A percentile compares a stretch with the other conserved stretches of the same genome.
Conservation (phyloP, 2,329 filamentous ascomycete genomes). For the Aspergillus niger region DNA sequence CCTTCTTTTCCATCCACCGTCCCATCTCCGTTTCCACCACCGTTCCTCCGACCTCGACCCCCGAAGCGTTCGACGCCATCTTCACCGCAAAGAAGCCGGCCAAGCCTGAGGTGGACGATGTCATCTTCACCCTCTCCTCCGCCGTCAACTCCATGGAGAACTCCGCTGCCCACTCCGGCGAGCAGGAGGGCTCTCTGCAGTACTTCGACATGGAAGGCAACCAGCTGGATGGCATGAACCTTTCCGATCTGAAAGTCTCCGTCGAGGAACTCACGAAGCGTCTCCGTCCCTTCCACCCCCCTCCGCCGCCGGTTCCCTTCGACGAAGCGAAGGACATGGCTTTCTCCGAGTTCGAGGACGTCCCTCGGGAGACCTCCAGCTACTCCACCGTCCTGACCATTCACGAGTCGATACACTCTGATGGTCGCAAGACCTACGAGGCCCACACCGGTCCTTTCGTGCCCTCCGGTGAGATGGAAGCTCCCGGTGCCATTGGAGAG, state of each 20-base stretch:
- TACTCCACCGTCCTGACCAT: slow-evolving; percentile 56
- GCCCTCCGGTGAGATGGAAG: slow-evolving; percentile 41
- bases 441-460: slow-evolving; percentile 55
- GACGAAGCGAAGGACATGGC: slow-evolving; percentile 40
- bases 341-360: slow-evolving; percentile 42
- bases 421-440: slow-evolving; percentile 55
- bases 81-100: slow-evolving; percentile 64
- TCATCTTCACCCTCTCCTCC: slow-evolving; percentile 66
- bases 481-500: slow-evolving; percentile 30
- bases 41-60: slow-evolving; percentile 70
- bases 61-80: slow-evolving; percentile 80
- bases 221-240: slow-evolving; percentile 50
- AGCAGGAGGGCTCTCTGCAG: slow-evolving; percentile 39
- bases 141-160: slow-evolving; percentile 49
- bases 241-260: slow-evolving; percentile 65
- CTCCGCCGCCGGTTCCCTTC: slow-evolving; percentile 72
- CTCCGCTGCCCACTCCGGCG: slow-evolving; percentile 34
- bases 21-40: slow-evolving; percentile 86
- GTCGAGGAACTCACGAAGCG: slow-evolving; percentile 68
- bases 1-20: slow-evolving; percentile 94
- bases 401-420: slow-evolving; percentile 54
- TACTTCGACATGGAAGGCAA: slow-evolving; percentile 38
- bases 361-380: slow-evolving; percentile 39
- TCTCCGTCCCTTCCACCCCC: slow-evolving; percentile 79
- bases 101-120: slow-evolving; percentile 53